Percentiles rank a stretch among this genome's conserved stretches.
phyloP scores from a whole-genome alignment of 345 rosid species.

The Schrenkiella parvula region DNA sequence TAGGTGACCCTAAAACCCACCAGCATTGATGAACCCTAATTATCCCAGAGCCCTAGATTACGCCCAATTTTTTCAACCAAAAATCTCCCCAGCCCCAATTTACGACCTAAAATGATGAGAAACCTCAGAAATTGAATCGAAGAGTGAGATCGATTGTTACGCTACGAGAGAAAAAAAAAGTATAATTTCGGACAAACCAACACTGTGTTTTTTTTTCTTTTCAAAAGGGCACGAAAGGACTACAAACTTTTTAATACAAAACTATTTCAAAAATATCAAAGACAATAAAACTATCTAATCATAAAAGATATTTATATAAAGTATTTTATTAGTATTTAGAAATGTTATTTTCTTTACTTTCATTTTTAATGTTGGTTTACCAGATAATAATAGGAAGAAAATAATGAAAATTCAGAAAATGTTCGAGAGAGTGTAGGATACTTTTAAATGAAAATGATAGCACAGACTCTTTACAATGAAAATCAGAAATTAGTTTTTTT shows the following conservation, averaged over 20 bases:
- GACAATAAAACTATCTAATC: no score
- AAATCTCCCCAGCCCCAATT: neutral
- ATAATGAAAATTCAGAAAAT: neutral
- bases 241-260: neutral
- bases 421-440: neutral
- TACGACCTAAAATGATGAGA: neutral
- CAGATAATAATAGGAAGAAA: neutral
- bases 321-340: neutral
- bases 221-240: neutral
- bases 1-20: conserved; percentile 37
- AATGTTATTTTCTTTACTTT: neutral
- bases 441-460: conserved; percentile 14
- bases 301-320: no score
- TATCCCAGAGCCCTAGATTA: conserved; percentile 31
- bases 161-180: neutral
- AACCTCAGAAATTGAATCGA: conserved; percentile 11
- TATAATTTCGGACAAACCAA: neutral
- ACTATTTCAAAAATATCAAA: neutral
- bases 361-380: neutral
- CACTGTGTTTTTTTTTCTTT: neutral
- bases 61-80: neutral
- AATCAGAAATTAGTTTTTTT: neutral
- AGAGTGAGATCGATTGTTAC: conserved; percentile 9
- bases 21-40: conserved; percentile 38
- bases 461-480: neutral